Percentiles rank a stretch among this genome's conserved stretches.
These are phyloP conservation scores for Thermothelomyces thermophilus DNA, from an alignment of 2,329 filamentous ascomycete species.

Conservation along the genomic window DNA sequence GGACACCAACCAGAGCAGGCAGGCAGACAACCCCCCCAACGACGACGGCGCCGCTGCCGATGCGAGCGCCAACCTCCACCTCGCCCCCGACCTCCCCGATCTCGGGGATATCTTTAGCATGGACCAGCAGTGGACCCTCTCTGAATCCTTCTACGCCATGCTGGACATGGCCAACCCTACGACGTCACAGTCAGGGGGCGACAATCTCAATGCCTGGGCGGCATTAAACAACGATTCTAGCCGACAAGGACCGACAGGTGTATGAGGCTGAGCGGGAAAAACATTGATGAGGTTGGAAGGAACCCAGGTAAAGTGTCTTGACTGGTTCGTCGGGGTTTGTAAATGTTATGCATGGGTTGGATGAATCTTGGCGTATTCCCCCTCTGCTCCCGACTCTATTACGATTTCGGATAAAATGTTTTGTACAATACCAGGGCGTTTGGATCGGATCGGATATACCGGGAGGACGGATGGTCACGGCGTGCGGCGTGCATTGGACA, in stretches of 20 bases:
- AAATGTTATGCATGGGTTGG: background rate
- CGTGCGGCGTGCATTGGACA: background rate
- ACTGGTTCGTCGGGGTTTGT: background rate
- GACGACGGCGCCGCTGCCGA: background rate
- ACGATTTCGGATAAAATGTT: background rate
- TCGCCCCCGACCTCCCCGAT: background rate
- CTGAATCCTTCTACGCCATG: slow-evolving; percentile 12
- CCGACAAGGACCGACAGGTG: background rate
- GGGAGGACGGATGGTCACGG: background rate
- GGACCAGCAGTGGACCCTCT: slow-evolving; percentile 8
- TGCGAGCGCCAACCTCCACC: background rate
- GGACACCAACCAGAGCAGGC: background rate
- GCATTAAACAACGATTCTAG: background rate
- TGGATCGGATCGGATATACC: background rate
- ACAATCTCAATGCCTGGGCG: background rate
- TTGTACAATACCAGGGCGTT: background rate
- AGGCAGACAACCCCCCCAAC: background rate
- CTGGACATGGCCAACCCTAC: background rate
- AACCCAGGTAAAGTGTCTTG: too few species aligned
- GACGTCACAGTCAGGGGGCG: background rate
- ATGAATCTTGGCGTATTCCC: background rate
- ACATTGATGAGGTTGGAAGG: too few species aligned
- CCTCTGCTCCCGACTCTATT: too few species aligned
- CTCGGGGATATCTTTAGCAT: slow-evolving; percentile 6
- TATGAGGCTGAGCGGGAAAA: too few species aligned